phyloP scores from a whole-genome alignment of 352 stramenopile genomes.

The Phytophthora colocasiae region DNA sequence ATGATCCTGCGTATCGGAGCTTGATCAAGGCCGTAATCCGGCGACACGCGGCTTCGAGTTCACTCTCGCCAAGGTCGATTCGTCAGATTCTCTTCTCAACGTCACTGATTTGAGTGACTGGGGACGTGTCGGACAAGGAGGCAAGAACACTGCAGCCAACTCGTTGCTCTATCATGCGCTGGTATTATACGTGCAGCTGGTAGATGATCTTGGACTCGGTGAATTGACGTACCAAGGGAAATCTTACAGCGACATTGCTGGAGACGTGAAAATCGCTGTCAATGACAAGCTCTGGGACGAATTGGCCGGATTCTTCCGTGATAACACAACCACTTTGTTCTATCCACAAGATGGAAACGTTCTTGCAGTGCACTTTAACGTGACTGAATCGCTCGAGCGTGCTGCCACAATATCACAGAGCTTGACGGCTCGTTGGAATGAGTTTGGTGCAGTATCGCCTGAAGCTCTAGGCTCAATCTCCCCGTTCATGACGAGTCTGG shows the following conservation, averaged over 20 bases:
- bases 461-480: constrained; percentile 37
- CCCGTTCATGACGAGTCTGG: constrained; percentile 36
- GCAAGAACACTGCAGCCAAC: constrained; percentile 47
- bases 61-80: constrained; percentile 37
- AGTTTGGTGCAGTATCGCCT: constrained; percentile 39
- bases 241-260: constrained; percentile 25
- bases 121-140: constrained; percentile 37
- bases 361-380: constrained; percentile 35
- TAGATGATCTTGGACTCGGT: constrained; percentile 13
- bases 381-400: constrained; percentile 25
- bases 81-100: constrained; percentile 29
- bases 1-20: too few species aligned
- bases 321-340: constrained; percentile 39
- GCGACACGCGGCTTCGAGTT: constrained; percentile 25
- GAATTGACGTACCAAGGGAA: constrained; percentile 18
- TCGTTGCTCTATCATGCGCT: constrained; percentile 41
- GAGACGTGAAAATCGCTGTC: constrained; percentile 28
- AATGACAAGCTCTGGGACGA: constrained; percentile 42
- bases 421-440: constrained; percentile 35
- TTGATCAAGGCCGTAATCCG: too few species aligned
- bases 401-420: constrained; percentile 23
- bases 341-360: constrained; percentile 41
- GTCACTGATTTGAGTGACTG: constrained; percentile 38
- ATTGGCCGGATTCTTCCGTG: constrained; percentile 23
- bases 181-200: constrained; percentile 9